These are phyloP conservation scores for Abrus pulchellus DNA, from an alignment of 306 rosid genomes.

Conservation along the genomic window DNA sequence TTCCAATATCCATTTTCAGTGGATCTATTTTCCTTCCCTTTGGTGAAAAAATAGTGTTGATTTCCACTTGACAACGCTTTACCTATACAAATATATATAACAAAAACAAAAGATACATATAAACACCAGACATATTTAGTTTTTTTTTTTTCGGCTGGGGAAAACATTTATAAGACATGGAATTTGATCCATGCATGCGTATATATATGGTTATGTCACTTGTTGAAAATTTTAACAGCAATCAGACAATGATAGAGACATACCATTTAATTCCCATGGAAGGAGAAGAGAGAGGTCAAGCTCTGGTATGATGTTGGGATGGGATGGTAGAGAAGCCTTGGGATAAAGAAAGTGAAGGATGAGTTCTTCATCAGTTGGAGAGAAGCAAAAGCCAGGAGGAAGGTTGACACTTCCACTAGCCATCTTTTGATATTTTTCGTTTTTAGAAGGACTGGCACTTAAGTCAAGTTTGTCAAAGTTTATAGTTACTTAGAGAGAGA, in stretches of 20 bases:
- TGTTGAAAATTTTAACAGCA: slow-evolving; percentile 14
- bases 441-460: slow-evolving; percentile 7
- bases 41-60: slow-evolving; percentile 57
- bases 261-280: slow-evolving; percentile 62
- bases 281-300: slow-evolving; percentile 50
- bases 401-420: slow-evolving; percentile 53
- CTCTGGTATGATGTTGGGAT: slow-evolving; percentile 63
- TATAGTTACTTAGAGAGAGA: slow-evolving; percentile 20
- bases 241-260: background rate
- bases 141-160: background rate
- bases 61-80: slow-evolving; percentile 59
- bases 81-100: slow-evolving; percentile 32
- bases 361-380: slow-evolving; percentile 68
- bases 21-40: slow-evolving; percentile 49
- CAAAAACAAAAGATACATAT: no score
- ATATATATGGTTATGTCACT: background rate
- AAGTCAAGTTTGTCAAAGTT: slow-evolving; percentile 27
- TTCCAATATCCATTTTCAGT: slow-evolving; percentile 64
- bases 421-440: slow-evolving; percentile 10
- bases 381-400: slow-evolving; percentile 67
- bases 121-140: background rate
- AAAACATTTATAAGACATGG: background rate
- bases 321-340: slow-evolving; percentile 53
- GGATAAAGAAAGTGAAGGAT: slow-evolving; percentile 60
- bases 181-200: slow-evolving; percentile 38